Evolutionary conservation across 208 protist species (phyloP).

Genomic region (Leishmania major): DNA sequence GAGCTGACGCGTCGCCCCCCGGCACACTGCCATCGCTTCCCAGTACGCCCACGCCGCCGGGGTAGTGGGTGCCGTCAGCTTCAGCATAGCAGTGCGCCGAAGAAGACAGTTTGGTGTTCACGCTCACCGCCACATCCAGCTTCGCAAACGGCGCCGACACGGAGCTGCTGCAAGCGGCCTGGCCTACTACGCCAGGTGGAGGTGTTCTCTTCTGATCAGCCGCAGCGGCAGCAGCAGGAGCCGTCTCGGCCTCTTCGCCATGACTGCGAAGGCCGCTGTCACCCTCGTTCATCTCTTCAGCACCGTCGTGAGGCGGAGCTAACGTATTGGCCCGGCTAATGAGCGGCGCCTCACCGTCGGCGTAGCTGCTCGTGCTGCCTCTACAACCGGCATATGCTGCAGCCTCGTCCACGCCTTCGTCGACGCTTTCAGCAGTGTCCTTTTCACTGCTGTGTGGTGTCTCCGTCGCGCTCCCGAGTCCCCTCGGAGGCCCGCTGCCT

Average conservation of each 20-base stretch:
- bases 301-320: not conserved
- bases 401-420: not conserved
- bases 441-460: slow-evolving; percentile 8
- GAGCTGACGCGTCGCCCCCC: not conserved
- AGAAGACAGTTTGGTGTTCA: not conserved
- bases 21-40: not conserved
- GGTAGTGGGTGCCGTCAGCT: not conserved
- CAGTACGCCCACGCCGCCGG: not conserved
- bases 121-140: not conserved
- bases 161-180: not conserved
- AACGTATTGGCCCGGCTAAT: not conserved
- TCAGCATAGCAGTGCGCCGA: not conserved
- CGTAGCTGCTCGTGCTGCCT: not conserved
- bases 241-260: not conserved
- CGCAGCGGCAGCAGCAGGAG: not conserved
- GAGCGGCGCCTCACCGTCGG: not conserved
- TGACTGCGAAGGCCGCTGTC: not conserved
- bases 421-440: not conserved
- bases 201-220: not conserved
- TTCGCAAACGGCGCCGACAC: not conserved
- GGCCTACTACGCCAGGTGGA: not conserved
- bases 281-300: not conserved
- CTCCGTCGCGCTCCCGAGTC: slow-evolving; percentile 12
- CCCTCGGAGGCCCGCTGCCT: not conserved
- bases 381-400: not conserved